Conservation (phyloP, 192 early-diverging fungal genomes). For the Entomortierella beljakovae region DNA sequence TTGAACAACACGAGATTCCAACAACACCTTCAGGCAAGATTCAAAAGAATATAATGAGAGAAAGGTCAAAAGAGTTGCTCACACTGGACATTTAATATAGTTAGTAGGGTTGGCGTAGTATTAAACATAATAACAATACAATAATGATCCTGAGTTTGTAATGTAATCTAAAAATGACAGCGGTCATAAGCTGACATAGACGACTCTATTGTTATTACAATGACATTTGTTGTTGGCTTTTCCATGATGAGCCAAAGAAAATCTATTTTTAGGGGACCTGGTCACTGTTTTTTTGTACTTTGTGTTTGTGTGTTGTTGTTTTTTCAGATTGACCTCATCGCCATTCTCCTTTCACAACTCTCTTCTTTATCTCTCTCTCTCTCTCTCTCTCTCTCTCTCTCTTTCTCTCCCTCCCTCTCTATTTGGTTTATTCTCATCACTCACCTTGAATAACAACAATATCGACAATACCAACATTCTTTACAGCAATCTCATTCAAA, state of each 20-base stretch:
- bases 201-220: too few species aligned
- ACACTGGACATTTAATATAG: too few species aligned
- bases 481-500: neutral
- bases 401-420: neutral
- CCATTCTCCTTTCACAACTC: neutral
- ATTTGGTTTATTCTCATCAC: neutral
- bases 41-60: slow-evolving; percentile 57
- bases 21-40: slow-evolving; percentile 62
- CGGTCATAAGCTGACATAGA: too few species aligned
- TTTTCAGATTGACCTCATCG: neutral
- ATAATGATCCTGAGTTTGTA: too few species aligned
- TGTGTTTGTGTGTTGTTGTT: neutral
- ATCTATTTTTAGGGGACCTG: slow-evolving; percentile 5
- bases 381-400: neutral
- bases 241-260: neutral
- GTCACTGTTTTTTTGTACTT: neutral
- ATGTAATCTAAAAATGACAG: too few species aligned
- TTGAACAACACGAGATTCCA: slow-evolving; percentile 49
- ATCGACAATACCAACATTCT: neutral
- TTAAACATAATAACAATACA: too few species aligned
- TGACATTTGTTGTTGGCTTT: too few species aligned
- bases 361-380: neutral
- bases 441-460: neutral
- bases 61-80: slow-evolving; percentile 24
- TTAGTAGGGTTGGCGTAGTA: too few species aligned